Percentiles rank a stretch among this genome's conserved stretches.
Conservation (phyloP, 2,329 filamentous ascomycete genomes). For the Epichloe sp. region DNA sequence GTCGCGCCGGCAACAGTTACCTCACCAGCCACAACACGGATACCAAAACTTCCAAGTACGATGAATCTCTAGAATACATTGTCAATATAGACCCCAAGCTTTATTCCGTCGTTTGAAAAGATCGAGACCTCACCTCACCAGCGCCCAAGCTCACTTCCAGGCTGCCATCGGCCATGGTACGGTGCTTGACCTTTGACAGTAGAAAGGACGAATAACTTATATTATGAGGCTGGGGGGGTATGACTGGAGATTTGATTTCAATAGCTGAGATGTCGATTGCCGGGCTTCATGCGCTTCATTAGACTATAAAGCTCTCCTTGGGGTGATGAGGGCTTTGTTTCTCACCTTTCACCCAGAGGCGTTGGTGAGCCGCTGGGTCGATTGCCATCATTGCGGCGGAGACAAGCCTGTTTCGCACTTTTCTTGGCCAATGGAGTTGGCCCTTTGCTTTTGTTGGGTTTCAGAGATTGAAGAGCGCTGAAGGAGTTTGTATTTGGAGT, state of each 20-base stretch:
- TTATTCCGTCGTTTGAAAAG: not conserved
- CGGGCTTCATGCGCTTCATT: not conserved
- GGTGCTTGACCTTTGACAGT: constrained; percentile 30
- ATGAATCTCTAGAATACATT: constrained; percentile 39
- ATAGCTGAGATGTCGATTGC: not conserved
- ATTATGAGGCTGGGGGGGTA: constrained; percentile 5
- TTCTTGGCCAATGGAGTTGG: constrained; percentile 10
- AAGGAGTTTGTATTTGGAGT: constrained; percentile 17
- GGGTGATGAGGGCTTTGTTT: not conserved
- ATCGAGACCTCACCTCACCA: constrained; percentile 31
- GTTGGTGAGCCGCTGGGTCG: not conserved
- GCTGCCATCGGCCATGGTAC: constrained; percentile 24
- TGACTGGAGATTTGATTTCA: not conserved
- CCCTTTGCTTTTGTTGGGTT: constrained; percentile 5
- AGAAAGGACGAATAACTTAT: constrained; percentile 32
- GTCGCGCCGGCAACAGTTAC: constrained; percentile 53
- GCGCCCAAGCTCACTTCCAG: constrained; percentile 30
- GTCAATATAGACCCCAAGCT: constrained; percentile 8
- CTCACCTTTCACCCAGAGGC: not conserved
- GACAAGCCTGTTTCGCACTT: not conserved
- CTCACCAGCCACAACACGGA: constrained; percentile 48
- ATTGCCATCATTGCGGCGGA: constrained; percentile 2
- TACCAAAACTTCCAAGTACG: constrained; percentile 54
- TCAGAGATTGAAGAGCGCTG: constrained; percentile 14
- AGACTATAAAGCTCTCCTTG: not conserved